Evolutionary conservation across 192 early-diverging fungal genomes (phyloP).

Genomic region (Phlyctochytrium planicorne): DNA sequence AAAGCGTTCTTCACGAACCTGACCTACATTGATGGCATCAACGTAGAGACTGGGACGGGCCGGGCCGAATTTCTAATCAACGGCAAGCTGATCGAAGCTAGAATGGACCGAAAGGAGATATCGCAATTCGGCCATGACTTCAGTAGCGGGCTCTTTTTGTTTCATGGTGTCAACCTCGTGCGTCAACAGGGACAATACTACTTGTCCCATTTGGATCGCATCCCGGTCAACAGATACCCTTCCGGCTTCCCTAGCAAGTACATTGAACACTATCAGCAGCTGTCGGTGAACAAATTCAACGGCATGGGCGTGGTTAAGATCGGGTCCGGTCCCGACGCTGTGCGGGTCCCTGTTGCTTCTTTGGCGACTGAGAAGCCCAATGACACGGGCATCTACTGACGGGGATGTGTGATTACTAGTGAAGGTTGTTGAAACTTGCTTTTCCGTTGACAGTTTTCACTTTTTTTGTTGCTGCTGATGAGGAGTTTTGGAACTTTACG

Average conservation of each 20-base stretch:
- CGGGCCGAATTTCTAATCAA: constrained; percentile 10
- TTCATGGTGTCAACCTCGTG: constrained; percentile 16
- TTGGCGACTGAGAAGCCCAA: too few relatives aligned
- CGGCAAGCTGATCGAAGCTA: neutral
- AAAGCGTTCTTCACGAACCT: constrained; percentile 20
- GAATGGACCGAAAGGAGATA: constrained; percentile 7
- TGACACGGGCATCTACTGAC: too few relatives aligned
- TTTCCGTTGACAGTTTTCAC: too few relatives aligned
- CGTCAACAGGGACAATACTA: neutral
- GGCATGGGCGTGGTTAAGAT: too few relatives aligned
- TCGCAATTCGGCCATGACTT: neutral
- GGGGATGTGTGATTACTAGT: too few relatives aligned
- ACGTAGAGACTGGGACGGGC: neutral
- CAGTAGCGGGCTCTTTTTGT: constrained; percentile 14
- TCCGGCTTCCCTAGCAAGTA: neutral
- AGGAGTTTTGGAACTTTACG: too few relatives aligned
- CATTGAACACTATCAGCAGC: too few relatives aligned
- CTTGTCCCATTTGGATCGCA: neutral
- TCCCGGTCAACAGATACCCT: neutral
- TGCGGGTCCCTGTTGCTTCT: too few relatives aligned
- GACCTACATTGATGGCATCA: neutral
- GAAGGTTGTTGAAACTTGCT: too few relatives aligned
- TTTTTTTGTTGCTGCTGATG: too few relatives aligned
- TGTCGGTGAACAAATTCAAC: too few relatives aligned
- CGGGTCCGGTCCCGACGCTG: too few relatives aligned